Evolutionary conservation across 495 filamentous ascomycete genomes (phyloP).

Genomic region (Aspergillus sclerotiicarbonarius): DNA sequence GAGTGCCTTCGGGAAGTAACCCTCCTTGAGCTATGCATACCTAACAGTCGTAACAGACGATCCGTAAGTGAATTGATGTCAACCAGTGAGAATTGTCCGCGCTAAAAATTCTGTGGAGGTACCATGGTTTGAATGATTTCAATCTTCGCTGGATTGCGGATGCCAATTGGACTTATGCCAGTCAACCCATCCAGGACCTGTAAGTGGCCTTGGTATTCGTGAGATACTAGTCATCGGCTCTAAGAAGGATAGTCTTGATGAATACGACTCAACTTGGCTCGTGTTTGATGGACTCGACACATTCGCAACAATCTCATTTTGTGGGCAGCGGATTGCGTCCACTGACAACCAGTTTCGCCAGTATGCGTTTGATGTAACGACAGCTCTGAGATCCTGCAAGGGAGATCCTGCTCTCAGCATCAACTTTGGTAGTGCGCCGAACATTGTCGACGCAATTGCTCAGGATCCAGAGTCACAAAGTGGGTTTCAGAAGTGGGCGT

Average conservation of each 20-base stretch:
- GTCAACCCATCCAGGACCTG: constrained; percentile 46
- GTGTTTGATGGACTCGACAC: constrained; percentile 68
- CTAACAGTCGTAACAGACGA: constrained; percentile 34
- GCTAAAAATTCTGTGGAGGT: constrained; percentile 23
- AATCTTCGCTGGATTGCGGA: constrained; percentile 59
- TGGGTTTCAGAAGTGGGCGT: constrained; percentile 6
- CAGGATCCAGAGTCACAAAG: constrained; percentile 52
- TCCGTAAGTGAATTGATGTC: constrained; percentile 39
- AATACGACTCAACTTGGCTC: constrained; percentile 46
- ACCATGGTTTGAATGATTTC: constrained; percentile 60
- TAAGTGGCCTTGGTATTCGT: constrained; percentile 24
- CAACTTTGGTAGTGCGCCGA: constrained; percentile 57
- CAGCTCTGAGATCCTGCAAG: constrained; percentile 46
- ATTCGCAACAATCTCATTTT: constrained; percentile 61
- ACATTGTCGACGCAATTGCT: constrained; percentile 54
- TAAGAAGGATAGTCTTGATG: constrained; percentile 12
- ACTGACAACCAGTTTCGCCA: constrained; percentile 74
- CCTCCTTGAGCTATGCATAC: background rate
- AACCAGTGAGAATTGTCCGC: background rate
- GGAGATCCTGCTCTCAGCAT: constrained; percentile 41
- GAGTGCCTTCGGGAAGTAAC: constrained; percentile 8
- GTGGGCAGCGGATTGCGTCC: constrained; percentile 56
- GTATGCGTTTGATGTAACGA: constrained; percentile 64
- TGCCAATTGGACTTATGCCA: constrained; percentile 65
- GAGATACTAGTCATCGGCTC: background rate